Conservation (phyloP, 148 eudicot species). For the Nepenthes mirabilis region DNA sequence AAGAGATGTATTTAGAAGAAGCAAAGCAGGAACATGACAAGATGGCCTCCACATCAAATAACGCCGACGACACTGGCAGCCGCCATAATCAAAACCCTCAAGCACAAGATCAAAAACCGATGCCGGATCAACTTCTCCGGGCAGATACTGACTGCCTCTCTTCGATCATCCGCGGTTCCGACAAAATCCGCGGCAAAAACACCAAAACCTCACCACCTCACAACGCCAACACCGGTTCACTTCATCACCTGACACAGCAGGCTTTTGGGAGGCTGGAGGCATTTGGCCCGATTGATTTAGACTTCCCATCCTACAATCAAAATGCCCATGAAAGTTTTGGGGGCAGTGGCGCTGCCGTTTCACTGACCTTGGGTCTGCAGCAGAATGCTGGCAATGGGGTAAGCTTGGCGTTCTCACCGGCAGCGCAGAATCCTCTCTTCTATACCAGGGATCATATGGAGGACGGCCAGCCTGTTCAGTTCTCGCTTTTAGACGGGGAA, state of each 20-base stretch:
- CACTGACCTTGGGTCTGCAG: constrained; percentile 82
- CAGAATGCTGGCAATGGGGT: constrained; percentile 74
- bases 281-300: constrained; percentile 46
- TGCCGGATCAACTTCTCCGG: constrained; percentile 43
- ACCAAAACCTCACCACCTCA: constrained; percentile 1
- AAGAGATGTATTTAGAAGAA: constrained; percentile 95
- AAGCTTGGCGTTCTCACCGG: constrained; percentile 38
- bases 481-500: constrained; percentile 57
- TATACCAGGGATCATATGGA: constrained; percentile 16
- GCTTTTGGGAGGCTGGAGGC: constrained; percentile 35
- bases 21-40: constrained; percentile 41
- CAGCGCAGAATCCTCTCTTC: not conserved
- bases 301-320: constrained; percentile 46
- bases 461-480: constrained; percentile 49
- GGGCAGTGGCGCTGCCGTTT: constrained; percentile 19
- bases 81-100: not conserved
- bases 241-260: constrained; percentile 7
- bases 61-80: not conserved
- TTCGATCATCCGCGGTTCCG: constrained; percentile 44
- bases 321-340: constrained; percentile 28
- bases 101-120: constrained; percentile 58
- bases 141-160: constrained; percentile 61
- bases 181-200: constrained; percentile 9
- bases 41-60: constrained; percentile 21
- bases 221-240: constrained; percentile 6